Conservation (phyloP, 2,329 filamentous ascomycete genomes). For the Knoxdaviesia proteae region DNA sequence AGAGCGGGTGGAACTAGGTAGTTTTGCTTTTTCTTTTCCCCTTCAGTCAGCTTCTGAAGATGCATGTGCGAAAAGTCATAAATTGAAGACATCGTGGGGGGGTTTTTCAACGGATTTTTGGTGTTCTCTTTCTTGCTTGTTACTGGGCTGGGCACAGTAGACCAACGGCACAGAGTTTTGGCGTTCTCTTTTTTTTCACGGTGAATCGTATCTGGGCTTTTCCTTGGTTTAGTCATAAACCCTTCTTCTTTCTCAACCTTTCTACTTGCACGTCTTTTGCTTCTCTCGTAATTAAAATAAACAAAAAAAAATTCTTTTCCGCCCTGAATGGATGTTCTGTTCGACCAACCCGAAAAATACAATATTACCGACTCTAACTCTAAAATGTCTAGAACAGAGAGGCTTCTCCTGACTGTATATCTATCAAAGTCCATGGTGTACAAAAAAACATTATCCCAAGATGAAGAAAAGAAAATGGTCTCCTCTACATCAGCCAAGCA, state of each 20-base stretch:
- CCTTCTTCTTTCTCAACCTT: neutral
- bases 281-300: neutral
- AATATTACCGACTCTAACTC: neutral
- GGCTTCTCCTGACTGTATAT: too few relatives aligned
- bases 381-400: neutral
- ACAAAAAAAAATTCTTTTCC: neutral
- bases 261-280: neutral
- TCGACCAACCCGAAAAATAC: neutral
- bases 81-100: too few relatives aligned
- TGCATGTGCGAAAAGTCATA: too few relatives aligned
- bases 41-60: neutral
- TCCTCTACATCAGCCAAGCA: too few relatives aligned
- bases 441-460: too few relatives aligned
- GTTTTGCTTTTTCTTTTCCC: neutral
- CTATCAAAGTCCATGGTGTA: too few relatives aligned
- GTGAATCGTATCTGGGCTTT: neutral
- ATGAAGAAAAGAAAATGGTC: too few relatives aligned
- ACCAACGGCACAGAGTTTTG: too few relatives aligned
- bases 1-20: conserved; percentile 5
- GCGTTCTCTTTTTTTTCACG: neutral
- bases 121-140: too few relatives aligned
- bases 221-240: neutral
- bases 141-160: too few relatives aligned
- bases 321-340: neutral
- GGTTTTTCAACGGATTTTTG: too few relatives aligned